Evolutionary conservation across 2,329 filamentous ascomycete species (phyloP), one percentile per base, ranked within the genome.

Genomic region (Colletotrichum tabaci): DNA sequence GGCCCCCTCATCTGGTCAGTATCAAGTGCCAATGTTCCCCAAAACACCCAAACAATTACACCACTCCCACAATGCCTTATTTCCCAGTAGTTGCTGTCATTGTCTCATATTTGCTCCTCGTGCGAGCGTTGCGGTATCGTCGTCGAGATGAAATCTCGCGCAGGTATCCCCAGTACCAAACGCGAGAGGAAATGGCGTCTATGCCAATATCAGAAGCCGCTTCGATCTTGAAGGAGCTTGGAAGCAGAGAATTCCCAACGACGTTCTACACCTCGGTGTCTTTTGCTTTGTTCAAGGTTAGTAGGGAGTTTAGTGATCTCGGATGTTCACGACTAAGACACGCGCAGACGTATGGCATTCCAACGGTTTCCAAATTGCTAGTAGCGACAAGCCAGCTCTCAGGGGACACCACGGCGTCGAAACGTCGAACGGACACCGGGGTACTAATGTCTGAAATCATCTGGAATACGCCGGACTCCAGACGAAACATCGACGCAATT

Each of bases 231-330:
- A 80, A 78, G 55, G 79, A 80, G 30, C 66, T 89, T 1, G 77
- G 79, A 1, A 79, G 86, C 58, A 79, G 86, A 3, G 89, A 92
- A 74, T 91, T 91, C 72, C 90, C 89, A 0, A 85, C 83, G 55
- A 82, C 85, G 0, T 85, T 81, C 61, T 77, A 82, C 16, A 87
- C 86, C 60, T 82, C 87, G 0, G 77, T 90, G 4, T 85, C 89
- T 66, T 90, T 91, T 77, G 89, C 89, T 0, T 80, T 91, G 5
- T 90, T 91, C 78, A 87, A 86, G 80, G 87, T 87, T 30, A 78
- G 58, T 30, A 15, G 8, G 13, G 15, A 16, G 21, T 12, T 18
- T 38, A 35, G 2, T 4, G 44, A 47, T 15, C 6, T 7, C 18
- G 4, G 12, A n/a, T 26, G 1, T 6, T 15, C 2, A 1, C 1